phyloP scores from a whole-genome alignment of 768 basidiomycete genomes.

The Russula ochroleuca region DNA sequence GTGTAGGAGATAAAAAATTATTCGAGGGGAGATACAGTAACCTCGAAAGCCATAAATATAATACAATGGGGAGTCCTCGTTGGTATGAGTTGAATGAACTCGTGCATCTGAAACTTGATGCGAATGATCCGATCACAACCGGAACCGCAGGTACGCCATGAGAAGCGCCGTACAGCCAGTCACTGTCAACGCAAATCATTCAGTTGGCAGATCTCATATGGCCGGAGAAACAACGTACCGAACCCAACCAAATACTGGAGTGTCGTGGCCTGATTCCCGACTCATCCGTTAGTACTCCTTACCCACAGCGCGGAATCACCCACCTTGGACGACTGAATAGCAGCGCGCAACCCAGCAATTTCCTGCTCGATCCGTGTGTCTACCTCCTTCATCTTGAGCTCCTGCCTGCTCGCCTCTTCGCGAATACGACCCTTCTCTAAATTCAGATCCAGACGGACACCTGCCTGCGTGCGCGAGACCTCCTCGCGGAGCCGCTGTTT shows the following conservation, averaged over 20 bases:
- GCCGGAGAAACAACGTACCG: conserved; percentile 45
- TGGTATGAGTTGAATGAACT: neutral
- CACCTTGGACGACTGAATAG: conserved; percentile 83
- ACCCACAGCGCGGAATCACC: conserved; percentile 22
- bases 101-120: neutral
- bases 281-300: neutral
- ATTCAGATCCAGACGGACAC: conserved; percentile 91
- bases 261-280: conserved; percentile 61
- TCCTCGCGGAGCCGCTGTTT: conserved; percentile 92
- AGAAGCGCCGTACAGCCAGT: conserved; percentile 82
- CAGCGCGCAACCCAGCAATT: conserved; percentile 79
- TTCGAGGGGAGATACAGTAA: neutral
- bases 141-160: conserved; percentile 83
- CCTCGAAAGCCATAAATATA: neutral
- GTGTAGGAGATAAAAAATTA: neutral
- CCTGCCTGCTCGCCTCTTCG: conserved; percentile 87
- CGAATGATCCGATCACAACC: conserved; percentile 32
- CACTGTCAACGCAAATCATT: conserved; percentile 44
- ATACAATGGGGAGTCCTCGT: neutral
- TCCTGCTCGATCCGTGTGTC: conserved; percentile 97
- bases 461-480: conserved; percentile 86
- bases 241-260: conserved; percentile 85
- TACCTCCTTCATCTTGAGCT: conserved; percentile 95
- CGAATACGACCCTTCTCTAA: conserved; percentile 94
- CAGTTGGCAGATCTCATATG: neutral